Evolutionary conservation across 208 protist genomes (phyloP), one percentile per base, ranked within the genome.

Genomic region (Crithidia bombi): DNA sequence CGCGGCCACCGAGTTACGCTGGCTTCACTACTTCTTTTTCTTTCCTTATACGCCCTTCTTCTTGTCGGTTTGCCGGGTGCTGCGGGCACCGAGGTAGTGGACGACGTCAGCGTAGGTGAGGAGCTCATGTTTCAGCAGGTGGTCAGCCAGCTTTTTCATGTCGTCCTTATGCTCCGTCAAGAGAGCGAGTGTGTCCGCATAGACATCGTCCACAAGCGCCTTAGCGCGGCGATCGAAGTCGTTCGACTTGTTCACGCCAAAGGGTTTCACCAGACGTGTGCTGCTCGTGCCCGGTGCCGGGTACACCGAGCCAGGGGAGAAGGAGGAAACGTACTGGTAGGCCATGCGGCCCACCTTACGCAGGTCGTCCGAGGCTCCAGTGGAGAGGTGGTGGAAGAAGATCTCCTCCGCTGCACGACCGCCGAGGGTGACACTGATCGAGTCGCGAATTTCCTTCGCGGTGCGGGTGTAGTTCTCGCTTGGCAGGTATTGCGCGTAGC

Each of bases 401-500:
- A 98, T 89, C 49, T 82, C 46, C 79, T 99, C 97, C 17, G 98
- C 90, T 15, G 92, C 86, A 46, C 96, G 89, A 0, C 98, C 98
- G 56, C 97, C 98, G 6, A 99, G 89, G 15, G 90, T 90, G 52
- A 99, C 91, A 65, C 91, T 95, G 35, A 99, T 99, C n/a, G 84
- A 82, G 67, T 99, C 94, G 7, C 92, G 71, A 19, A 99, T 67
- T 72, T 99, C 94, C 33, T 96, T 83, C 43, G 89, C 78, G 11
- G 95, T 98, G 58, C 93, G 90, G 14, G 98, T 87, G 71, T 85
- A 80, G 32, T 88, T 90, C 54, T 99, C 98, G 63, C 96, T 94
- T 19, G 98, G 98, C 39, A 99, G 87, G 67, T 99, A 99, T 87
- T 99, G 98, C 46, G 98, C 97, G 77, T 98, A 99, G 39, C 98